Evolutionary conservation across 345 rosid genomes (phyloP).

Genomic region (Arabidopsis suecica): DNA sequence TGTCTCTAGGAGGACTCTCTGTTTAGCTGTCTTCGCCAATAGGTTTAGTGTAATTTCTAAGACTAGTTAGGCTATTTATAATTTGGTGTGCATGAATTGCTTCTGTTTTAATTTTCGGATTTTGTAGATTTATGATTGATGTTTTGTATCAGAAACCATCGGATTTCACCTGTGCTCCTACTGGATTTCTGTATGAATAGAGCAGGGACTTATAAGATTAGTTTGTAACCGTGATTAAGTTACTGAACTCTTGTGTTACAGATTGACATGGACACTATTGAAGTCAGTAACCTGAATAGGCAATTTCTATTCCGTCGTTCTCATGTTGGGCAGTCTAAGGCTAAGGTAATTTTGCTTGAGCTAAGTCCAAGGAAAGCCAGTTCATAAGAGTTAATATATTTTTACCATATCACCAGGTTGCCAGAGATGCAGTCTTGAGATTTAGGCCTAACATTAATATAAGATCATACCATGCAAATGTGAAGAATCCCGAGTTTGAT

Average conservation of each 20-base stretch:
- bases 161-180: constrained; percentile 3
- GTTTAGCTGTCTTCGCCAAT: background rate
- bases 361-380: constrained; percentile 4
- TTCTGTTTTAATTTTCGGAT: background rate
- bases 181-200: constrained; percentile 3
- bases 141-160: background rate
- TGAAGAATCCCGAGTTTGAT: constrained; percentile 77
- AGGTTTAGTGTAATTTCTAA: background rate
- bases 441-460: constrained; percentile 88
- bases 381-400: constrained; percentile 4
- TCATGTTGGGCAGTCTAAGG: constrained; percentile 98
- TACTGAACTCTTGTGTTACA: constrained; percentile 44
- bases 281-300: constrained; percentile 98
- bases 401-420: constrained; percentile 65
- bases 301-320: constrained; percentile 90
- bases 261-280: constrained; percentile 99
- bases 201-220: background rate
- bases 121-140: background rate
- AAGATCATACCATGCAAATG: constrained; percentile 89
- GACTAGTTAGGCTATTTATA: background rate
- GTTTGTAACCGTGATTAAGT: constrained; percentile 15
- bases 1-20: background rate
- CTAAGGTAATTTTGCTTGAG: constrained; percentile 60
- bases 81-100: constrained; percentile 10
- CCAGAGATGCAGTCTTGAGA: constrained; percentile 93